phyloP scores from a whole-genome alignment of 2,329 filamentous ascomycete species.

The Claviceps monticola region DNA sequence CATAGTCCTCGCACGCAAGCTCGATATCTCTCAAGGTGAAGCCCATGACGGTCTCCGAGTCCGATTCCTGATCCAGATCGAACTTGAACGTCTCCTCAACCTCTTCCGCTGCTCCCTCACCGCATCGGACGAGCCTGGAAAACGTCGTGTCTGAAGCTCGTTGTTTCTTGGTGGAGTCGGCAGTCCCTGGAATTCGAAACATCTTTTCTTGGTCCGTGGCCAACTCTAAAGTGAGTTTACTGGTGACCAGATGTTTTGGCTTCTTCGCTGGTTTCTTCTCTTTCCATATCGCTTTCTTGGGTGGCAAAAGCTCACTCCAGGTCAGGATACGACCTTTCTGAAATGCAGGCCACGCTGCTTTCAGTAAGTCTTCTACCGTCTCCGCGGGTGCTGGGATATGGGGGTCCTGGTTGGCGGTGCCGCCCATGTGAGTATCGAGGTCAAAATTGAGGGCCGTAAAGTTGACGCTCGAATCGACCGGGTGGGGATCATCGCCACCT shows the following conservation, averaged over 20 bases:
- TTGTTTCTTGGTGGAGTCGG: conserved; percentile 36
- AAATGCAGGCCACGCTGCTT: conserved; percentile 70
- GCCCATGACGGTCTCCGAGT: conserved; percentile 56
- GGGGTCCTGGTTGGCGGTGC: conserved; percentile 41
- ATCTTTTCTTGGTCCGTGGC: conserved; percentile 73
- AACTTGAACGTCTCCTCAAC: conserved; percentile 26
- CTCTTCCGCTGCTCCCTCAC: conserved; percentile 22
- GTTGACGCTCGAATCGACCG: conserved; percentile 17
- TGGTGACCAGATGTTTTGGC: conserved; percentile 70
- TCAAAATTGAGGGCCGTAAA: conserved; percentile 34
- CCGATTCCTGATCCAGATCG: conserved; percentile 36
- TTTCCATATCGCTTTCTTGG: conserved; percentile 63
- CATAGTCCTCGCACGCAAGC: conserved; percentile 79
- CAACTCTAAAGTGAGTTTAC: conserved; percentile 78
- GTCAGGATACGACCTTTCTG: conserved; percentile 59
- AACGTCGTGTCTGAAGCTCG: conserved; percentile 38
- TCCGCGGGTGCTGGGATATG: conserved; percentile 56
- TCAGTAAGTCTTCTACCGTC: conserved; percentile 61
- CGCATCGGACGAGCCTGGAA: conserved; percentile 32
- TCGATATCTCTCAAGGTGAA: conserved; percentile 69
- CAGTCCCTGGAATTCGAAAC: conserved; percentile 61
- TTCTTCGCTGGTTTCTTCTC: conserved; percentile 67
- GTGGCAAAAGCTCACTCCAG: conserved; percentile 72
- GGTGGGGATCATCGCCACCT: conserved; percentile 19
- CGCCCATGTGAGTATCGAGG: conserved; percentile 28